These are phyloP conservation scores for Ophiobolus disseminans DNA, from an alignment of 2,329 filamentous ascomycete genomes.

Conservation along the genomic window DNA sequence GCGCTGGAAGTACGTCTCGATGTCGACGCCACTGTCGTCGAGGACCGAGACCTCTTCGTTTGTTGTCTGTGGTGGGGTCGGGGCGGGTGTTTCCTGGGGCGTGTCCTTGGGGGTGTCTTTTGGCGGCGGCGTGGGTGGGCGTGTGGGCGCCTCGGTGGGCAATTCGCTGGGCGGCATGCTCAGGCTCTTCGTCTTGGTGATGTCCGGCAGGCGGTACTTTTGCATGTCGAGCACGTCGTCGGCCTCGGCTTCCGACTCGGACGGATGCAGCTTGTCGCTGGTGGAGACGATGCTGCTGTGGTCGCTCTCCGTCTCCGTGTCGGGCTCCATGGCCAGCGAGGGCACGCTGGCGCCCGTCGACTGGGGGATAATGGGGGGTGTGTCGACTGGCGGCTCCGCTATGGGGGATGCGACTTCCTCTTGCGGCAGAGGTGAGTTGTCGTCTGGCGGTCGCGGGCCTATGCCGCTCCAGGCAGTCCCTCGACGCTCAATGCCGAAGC, in stretches of 20 bases:
- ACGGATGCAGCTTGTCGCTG: conserved; percentile 62
- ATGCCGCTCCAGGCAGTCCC: conserved; percentile 75
- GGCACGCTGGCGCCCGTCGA: conserved; percentile 48
- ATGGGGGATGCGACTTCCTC: background rate
- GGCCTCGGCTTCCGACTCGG: conserved; percentile 56
- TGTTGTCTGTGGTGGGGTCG: conserved; percentile 58
- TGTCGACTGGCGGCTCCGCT: background rate
- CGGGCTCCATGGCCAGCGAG: conserved; percentile 47
- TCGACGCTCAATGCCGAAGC: conserved; percentile 66
- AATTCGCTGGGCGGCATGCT: conserved; percentile 11
- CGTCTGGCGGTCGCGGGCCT: conserved; percentile 15
- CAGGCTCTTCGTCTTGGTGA: conserved; percentile 69
- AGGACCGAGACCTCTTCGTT: conserved; percentile 39
- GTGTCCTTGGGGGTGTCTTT: conserved; percentile 55
- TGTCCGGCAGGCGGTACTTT: conserved; percentile 77
- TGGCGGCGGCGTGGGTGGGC: conserved; percentile 56
- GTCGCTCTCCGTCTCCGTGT: conserved; percentile 55
- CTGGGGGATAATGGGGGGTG: conserved; percentile 37
- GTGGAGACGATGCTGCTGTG: conserved; percentile 58
- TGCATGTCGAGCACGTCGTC: conserved; percentile 73
- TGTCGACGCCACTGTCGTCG: conserved; percentile 54
- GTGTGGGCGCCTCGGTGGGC: conserved; percentile 6
- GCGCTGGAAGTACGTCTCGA: conserved; percentile 71
- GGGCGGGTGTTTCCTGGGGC: conserved; percentile 24
- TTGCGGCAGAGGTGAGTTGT: background rate